These are phyloP conservation scores for Geotrichum bryndzae DNA, from an alignment of 1,139 yeast species.

Conservation along the genomic window DNA sequence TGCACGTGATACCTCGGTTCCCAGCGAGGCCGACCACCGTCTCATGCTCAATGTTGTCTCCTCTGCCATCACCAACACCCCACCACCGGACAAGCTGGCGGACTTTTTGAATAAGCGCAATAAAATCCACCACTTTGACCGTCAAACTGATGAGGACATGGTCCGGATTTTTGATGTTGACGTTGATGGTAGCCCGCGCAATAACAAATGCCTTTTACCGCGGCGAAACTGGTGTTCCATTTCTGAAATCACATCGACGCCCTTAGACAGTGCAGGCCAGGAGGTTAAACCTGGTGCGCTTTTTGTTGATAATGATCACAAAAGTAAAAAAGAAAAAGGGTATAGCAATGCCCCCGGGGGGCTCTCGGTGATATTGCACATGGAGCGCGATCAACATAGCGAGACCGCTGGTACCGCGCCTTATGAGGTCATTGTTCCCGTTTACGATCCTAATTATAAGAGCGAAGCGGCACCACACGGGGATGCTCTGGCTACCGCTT, in stretches of 20 bases:
- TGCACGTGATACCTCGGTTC: slow-evolving; percentile 47
- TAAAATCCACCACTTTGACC: slow-evolving; percentile 59
- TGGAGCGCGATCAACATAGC: slow-evolving; percentile 56
- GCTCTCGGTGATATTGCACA: slow-evolving; percentile 63
- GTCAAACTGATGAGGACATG: slow-evolving; percentile 68
- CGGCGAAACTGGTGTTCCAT: slow-evolving; percentile 65
- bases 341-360: slow-evolving; percentile 45
- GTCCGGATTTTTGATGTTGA: slow-evolving; percentile 63
- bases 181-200: slow-evolving; percentile 51
- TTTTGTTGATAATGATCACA: not conserved
- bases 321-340: slow-evolving; percentile 40
- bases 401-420: slow-evolving; percentile 51
- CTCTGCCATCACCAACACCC: slow-evolving; percentile 85
- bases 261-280: not conserved
- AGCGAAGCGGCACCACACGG: not conserved
- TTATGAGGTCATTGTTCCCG: slow-evolving; percentile 70
- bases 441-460: slow-evolving; percentile 23
- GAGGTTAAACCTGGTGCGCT: slow-evolving; percentile 1
- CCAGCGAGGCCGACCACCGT: slow-evolving; percentile 66
- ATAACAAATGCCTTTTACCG: slow-evolving; percentile 59
- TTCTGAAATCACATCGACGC: slow-evolving; percentile 9
- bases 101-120: slow-evolving; percentile 58
- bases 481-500: not conserved
- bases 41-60: slow-evolving; percentile 78
- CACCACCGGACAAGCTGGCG: slow-evolving; percentile 89